Percentiles rank a stretch among this genome's conserved stretches.
phyloP scores from a whole-genome alignment of 768 basidiomycete genomes.

The Omphalotus guepiniiformis region DNA sequence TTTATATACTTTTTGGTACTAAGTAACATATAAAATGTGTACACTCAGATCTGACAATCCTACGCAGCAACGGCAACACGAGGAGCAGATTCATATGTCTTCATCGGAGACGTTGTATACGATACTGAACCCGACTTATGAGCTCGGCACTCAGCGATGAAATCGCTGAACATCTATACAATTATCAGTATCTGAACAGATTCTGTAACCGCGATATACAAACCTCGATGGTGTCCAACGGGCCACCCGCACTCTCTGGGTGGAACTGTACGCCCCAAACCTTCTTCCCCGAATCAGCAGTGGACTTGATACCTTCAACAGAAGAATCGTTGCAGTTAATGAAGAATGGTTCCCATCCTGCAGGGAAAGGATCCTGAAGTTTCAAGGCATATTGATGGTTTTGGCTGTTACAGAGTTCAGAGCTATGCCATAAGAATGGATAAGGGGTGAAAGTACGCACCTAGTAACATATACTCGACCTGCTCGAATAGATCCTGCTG shows the following conservation, averaged over 20 bases:
- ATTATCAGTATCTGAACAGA: background rate
- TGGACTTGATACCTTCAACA: conserved; percentile 98
- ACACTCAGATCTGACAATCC: background rate
- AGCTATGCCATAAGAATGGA: background rate
- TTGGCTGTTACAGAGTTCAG: conserved; percentile 47
- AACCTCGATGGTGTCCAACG: conserved; percentile 96
- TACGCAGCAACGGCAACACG: conserved; percentile 25
- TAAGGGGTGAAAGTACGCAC: conserved; percentile 32
- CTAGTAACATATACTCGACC: conserved; percentile 97
- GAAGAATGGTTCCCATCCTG: conserved; percentile 98
- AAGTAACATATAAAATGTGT: background rate
- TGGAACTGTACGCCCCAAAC: conserved; percentile 99
- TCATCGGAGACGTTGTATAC: conserved; percentile 15
- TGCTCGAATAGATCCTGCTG: conserved; percentile 87
- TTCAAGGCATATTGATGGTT: conserved; percentile 98
- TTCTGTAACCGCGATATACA: conserved; percentile 19
- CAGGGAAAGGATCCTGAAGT: conserved; percentile 91
- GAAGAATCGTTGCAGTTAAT: conserved; percentile 99
- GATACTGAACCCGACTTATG: conserved; percentile 37
- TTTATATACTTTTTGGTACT: background rate
- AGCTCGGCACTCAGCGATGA: conserved; percentile 74
- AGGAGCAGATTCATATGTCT: conserved; percentile 20
- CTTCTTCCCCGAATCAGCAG: conserved; percentile 79
- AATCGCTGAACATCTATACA: conserved; percentile 88
- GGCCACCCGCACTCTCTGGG: conserved; percentile 97